Base-by-base conservation (phyloP, 371 early-diverging fungal species). In the Circinella minor region DNA sequence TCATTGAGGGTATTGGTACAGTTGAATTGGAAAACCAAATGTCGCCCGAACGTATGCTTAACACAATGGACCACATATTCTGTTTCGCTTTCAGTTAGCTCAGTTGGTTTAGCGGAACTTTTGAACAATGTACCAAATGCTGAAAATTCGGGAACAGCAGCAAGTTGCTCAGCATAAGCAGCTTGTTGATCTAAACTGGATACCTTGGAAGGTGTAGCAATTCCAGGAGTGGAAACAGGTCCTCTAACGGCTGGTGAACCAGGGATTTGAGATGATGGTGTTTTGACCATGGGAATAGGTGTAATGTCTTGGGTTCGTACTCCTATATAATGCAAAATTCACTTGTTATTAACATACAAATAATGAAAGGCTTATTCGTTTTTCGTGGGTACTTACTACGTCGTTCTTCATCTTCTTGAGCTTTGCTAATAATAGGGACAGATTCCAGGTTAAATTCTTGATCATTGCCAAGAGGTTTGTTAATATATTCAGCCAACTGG, bases 11-110 rank as follows among this genome's bases (percentile, higher is more conserved):
- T 99, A 83, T 99, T 99, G 67, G 87, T 90, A 77, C 95, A 92
- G 71, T 94, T 89, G 79, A 98, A 98, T 88, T 99, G 97, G 88
- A 98, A 97, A 8, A 99, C 95, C 69, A 98, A 71, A 68, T 97
- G 96, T 48, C 89, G 85, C 57, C 89, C 80, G 79, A 95, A 98
- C 17, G 97, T 89, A 74, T 99, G 99, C 84, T 98, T 97, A 70
- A 95, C 81, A 71, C 93, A 94, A 11, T 88, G 84, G 63, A 99
- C 95, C 51, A 92, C 91, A 80, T 99, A 99, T 78, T 99, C 99
- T 1, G 96, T 95, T 78, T 98, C 99, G 36, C 93, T 85, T 76
- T 99, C 99, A 14, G 98, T 97, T 20, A 98, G 84, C 66, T 89
- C 93, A 20, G 90, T 86, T 37, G 95, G 88, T 75, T 87, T 89